phyloP scores from a whole-genome alignment of 2,329 filamentous ascomycete genomes.

The Neonectria magnoliae region DNA sequence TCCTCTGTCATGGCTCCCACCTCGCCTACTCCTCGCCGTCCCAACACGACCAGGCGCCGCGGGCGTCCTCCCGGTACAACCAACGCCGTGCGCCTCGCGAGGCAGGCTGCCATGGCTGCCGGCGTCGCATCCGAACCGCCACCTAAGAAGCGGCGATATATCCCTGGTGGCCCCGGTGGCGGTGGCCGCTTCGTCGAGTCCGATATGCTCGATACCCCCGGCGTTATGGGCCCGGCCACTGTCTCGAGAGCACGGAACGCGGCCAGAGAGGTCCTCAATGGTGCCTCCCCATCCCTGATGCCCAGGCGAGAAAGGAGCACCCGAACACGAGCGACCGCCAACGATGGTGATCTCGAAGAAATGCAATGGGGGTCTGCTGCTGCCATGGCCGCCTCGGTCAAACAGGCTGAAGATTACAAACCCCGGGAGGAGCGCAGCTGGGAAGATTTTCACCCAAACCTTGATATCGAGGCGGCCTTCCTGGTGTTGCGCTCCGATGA shows the following conservation, averaged over 20 bases:
- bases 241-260: slow-evolving; percentile 62
- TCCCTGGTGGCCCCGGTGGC: slow-evolving; percentile 86
- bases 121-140: slow-evolving; percentile 66
- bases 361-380: slow-evolving; percentile 89
- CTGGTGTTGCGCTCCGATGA: slow-evolving; percentile 84
- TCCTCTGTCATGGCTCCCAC: slow-evolving; percentile 45
- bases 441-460: slow-evolving; percentile 96
- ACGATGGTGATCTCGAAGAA: slow-evolving; percentile 63
- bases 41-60: slow-evolving; percentile 56
- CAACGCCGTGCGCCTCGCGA: slow-evolving; percentile 53
- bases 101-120: slow-evolving; percentile 47
- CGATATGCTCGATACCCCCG: slow-evolving; percentile 69
- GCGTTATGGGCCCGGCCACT: slow-evolving; percentile 52
- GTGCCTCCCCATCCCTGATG: slow-evolving; percentile 53
- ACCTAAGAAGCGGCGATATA: slow-evolving; percentile 78
- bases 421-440: slow-evolving; percentile 95
- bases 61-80: slow-evolving; percentile 58
- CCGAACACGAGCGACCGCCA: slow-evolving; percentile 62
- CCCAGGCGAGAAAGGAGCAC: slow-evolving; percentile 68
- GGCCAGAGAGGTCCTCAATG: slow-evolving; percentile 56
- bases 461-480: slow-evolving; percentile 87
- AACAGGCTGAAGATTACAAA: slow-evolving; percentile 96
- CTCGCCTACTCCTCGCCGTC: slow-evolving; percentile 53
- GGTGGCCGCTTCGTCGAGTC: slow-evolving; percentile 86
- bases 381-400: slow-evolving; percentile 85